These are phyloP conservation scores for Xylaria hypoxylon DNA, from an alignment of 2,329 filamentous ascomycete genomes.

Conservation along the genomic window DNA sequence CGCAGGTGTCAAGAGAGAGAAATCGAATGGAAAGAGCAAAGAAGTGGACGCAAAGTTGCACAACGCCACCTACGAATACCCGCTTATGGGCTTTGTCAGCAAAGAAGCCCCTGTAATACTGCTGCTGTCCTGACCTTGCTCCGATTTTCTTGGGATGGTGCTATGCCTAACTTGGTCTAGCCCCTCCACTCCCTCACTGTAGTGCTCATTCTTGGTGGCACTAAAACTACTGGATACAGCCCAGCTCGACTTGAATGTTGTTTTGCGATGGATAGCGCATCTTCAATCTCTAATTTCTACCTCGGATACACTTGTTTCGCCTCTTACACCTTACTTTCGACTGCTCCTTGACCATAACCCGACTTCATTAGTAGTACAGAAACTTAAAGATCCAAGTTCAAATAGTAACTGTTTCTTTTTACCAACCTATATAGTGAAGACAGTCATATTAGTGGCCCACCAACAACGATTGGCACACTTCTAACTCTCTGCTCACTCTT, in stretches of 20 bases:
- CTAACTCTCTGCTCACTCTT: neutral
- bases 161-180: slow-evolving; percentile 16
- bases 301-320: neutral
- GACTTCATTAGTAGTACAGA: too few species aligned
- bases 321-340: neutral
- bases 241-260: slow-evolving; percentile 12
- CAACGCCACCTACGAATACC: too few species aligned
- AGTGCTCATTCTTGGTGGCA: neutral
- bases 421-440: neutral
- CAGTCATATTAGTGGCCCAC: neutral
- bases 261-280: slow-evolving; percentile 20
- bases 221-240: neutral
- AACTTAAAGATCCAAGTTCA: neutral
- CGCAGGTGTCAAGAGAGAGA: too few species aligned
- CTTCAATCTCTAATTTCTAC: slow-evolving; percentile 23
- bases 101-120: too few species aligned
- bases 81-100: too few species aligned
- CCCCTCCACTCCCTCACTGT: neutral
- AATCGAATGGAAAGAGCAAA: too few species aligned
- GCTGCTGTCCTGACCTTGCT: neutral
- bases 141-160: slow-evolving; percentile 8
- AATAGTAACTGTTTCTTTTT: neutral
- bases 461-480: neutral
- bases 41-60: too few species aligned
- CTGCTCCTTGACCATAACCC: neutral